Conservation (phyloP, 345 rosid species). For the Hibiscus mutabilis region DNA sequence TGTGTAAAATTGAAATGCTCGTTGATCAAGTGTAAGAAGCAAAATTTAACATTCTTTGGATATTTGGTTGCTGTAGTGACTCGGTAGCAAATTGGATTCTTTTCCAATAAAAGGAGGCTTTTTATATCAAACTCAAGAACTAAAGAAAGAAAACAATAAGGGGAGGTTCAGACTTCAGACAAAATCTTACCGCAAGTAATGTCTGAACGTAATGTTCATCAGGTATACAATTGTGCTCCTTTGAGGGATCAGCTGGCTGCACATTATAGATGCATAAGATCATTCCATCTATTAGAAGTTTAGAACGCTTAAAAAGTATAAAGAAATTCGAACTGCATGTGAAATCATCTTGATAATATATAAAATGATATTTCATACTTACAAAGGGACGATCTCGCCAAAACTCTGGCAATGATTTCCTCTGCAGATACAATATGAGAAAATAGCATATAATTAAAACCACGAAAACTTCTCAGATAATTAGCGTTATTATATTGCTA, state of each 20-base stretch:
- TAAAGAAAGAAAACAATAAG: background rate
- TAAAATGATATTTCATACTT: background rate
- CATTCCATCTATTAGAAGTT: background rate
- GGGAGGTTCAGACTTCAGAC: too few relatives aligned
- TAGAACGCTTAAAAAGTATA: background rate
- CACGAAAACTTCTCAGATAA: background rate
- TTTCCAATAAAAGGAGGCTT: background rate
- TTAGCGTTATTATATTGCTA: background rate
- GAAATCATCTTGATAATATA: background rate
- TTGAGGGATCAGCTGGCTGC: slow-evolving; percentile 73
- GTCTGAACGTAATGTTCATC: slow-evolving; percentile 14
- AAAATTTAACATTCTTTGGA: background rate
- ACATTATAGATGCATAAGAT: slow-evolving; percentile 7
- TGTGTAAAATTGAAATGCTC: background rate
- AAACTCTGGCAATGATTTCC: slow-evolving; percentile 7
- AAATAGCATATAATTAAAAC: slow-evolving; percentile 6
- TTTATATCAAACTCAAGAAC: background rate
- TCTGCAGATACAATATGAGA: slow-evolving; percentile 5
- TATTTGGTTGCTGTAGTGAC: background rate
- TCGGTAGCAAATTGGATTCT: background rate
- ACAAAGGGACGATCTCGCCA: slow-evolving; percentile 13
- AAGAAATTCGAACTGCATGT: background rate
- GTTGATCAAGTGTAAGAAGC: background rate
- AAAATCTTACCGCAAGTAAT: slow-evolving; percentile 18
- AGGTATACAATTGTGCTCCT: slow-evolving; percentile 25